Conservation (phyloP, 73 alveolate species). For the Durusdinium trenchii region DNA sequence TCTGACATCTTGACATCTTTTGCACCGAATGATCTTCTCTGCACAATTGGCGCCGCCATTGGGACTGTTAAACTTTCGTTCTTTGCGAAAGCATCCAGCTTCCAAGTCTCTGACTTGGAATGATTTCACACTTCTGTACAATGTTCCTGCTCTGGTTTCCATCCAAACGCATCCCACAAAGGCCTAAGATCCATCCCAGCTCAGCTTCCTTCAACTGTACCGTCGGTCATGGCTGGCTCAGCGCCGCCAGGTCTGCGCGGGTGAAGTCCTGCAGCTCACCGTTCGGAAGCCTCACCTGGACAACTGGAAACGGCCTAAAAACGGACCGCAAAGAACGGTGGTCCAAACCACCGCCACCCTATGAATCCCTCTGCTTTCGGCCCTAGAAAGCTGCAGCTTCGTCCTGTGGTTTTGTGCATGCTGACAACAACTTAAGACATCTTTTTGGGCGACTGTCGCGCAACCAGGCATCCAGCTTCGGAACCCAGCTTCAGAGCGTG, state of each 20-base stretch:
- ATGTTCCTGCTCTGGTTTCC: neutral
- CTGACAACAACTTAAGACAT: too few relatives aligned
- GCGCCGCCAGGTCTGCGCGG: neutral
- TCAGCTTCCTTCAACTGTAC: neutral
- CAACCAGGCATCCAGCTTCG: too few relatives aligned
- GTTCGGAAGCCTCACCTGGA: conserved; percentile 38
- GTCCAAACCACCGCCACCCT: neutral
- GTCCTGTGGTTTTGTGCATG: too few relatives aligned
- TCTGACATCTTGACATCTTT: neutral
- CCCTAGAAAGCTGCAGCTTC: neutral
- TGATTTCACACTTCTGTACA: neutral
- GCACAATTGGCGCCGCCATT: neutral
- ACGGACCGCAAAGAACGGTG: too few relatives aligned
- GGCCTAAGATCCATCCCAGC: neutral
- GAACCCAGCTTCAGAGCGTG: conserved; percentile 34
- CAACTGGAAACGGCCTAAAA: too few relatives aligned
- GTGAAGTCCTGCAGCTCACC: conserved; percentile 12
- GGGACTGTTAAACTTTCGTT: neutral
- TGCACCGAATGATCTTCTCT: neutral
- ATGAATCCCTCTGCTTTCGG: neutral
- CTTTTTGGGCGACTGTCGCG: too few relatives aligned
- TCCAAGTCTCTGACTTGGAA: neutral
- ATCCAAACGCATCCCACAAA: neutral
- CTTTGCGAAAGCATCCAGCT: neutral
- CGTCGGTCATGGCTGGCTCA: neutral